Base-by-base conservation (phyloP, 148 eudicot genomes). In the Polygonum aviculare region DNA sequence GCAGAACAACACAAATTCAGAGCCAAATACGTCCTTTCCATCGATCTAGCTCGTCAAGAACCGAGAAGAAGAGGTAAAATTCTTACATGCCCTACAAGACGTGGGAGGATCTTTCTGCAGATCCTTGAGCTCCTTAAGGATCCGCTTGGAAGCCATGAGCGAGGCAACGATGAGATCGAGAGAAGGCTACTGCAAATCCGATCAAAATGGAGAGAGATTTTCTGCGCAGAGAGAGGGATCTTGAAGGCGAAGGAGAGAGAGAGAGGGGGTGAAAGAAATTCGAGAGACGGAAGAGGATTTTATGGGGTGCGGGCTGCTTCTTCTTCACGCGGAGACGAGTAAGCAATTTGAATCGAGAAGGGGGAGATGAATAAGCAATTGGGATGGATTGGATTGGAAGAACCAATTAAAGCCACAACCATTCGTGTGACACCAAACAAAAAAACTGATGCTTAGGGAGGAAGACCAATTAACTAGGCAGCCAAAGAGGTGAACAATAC, bases 111-210 rank as follows among this genome's bases (percentile, higher is more conserved):
- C 93, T 77, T 88, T 90, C 85, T 90, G 93, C 71, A 90, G 91
- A 88, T 90, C 93, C 83, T 90, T 90, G 72, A 90, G 93, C 88
- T 90, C 93, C 90, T 90, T 90, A 83, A 83, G 80, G 83, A 90
- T 90, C 75, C 91, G 88, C 73, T 90, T 88, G 57, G 93, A 90
- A 78, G 93, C 93, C 93, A 90, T 90, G 19, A 33, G 67, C 22
- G 7, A 21, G 8, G 40, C 18, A 65, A 0, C 4, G 11, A 50
- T 16, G 1, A 67, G 31, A 26, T 26, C 31, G 31, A 26, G 31
- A 26, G 31, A 26, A 26, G 31, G 31, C 31, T 26, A 1, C 31
- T 26, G 1, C 31, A 26, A 35, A 14, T 47, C 31, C 2, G 49
- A 40, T n/a, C 67, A 36, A 60, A 60, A 2, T 26, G 36, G 67